Percentiles rank a stretch among this genome's conserved stretches.
These are phyloP conservation scores for Agaricus blazei DNA, from an alignment of 768 basidiomycete species.

Conservation along the genomic window DNA sequence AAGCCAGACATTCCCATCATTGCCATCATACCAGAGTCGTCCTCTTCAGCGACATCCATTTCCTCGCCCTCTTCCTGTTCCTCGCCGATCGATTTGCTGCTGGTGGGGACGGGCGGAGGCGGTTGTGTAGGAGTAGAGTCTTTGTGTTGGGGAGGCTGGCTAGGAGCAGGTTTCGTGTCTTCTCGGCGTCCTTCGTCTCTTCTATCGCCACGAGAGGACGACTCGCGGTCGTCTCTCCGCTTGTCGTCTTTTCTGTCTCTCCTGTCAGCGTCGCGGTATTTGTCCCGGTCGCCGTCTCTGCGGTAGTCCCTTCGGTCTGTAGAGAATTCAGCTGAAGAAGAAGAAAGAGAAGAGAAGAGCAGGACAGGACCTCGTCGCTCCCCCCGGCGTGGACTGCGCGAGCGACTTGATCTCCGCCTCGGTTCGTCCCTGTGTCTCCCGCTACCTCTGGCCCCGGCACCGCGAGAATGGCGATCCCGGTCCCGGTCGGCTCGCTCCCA, in stretches of 20 bases:
- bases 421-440: constrained; percentile 33
- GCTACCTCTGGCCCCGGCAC: constrained; percentile 23
- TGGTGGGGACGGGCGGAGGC: background rate
- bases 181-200: constrained; percentile 27
- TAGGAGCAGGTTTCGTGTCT: constrained; percentile 30
- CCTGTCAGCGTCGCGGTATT: constrained; percentile 29
- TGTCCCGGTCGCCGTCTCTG: constrained; percentile 18
- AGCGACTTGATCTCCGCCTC: constrained; percentile 43
- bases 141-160: constrained; percentile 29
- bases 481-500: constrained; percentile 56
- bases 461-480: constrained; percentile 32
- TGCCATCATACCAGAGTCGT: constrained; percentile 80
- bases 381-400: constrained; percentile 41
- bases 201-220: constrained; percentile 21
- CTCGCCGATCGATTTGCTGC: constrained; percentile 30
- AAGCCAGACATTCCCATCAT: constrained; percentile 90
- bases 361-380: constrained; percentile 5
- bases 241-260: constrained; percentile 30
- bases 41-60: constrained; percentile 53
- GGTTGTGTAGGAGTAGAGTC: constrained; percentile 21
- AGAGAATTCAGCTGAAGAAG: background rate
- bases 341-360: background rate
- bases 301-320: constrained; percentile 7
- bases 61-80: constrained; percentile 41
- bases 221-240: constrained; percentile 27